These are phyloP conservation scores for Zostera marina DNA, from an alignment of 116 monocot genomes.

Conservation along the genomic window DNA sequence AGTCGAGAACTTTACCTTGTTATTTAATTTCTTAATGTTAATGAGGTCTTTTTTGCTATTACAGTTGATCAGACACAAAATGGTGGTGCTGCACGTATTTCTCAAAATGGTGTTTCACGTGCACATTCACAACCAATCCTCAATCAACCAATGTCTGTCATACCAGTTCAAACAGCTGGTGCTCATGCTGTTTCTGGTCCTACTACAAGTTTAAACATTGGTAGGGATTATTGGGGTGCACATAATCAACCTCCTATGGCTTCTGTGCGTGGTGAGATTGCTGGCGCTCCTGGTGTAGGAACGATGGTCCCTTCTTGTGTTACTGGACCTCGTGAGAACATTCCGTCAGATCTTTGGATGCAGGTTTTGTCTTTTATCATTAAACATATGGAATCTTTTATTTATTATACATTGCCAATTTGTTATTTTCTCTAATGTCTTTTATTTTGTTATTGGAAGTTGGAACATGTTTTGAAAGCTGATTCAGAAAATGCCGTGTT, in stretches of 20 bases:
- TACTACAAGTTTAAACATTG: conserved; percentile 88
- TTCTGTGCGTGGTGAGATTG: conserved; percentile 49
- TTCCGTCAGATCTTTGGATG: conserved; percentile 55
- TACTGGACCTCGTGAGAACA: conserved; percentile 10
- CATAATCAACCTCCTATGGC: conserved; percentile 34
- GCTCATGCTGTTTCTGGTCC: conserved; percentile 31
- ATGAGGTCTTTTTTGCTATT: not conserved
- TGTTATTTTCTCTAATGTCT: too few relatives aligned
- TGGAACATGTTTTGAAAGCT: too few relatives aligned
- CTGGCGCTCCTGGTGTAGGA: conserved; percentile 8
- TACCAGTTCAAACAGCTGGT: conserved; percentile 32
- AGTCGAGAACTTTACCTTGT: conserved; percentile 2
- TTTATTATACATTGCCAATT: too few relatives aligned
- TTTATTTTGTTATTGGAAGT: too few relatives aligned
- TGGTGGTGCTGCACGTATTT: conserved; percentile 24
- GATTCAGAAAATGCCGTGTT: too few relatives aligned
- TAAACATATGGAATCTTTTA: too few relatives aligned
- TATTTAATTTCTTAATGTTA: not conserved
- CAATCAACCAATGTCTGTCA: conserved; percentile 17
- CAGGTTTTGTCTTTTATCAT: conserved; percentile 20
- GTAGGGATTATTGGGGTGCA: conserved; percentile 88
- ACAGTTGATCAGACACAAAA: conserved; percentile 30
- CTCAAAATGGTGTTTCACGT: conserved; percentile 53
- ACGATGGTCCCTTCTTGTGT: conserved; percentile 11
- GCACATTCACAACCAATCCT: conserved; percentile 16